phyloP scores from a whole-genome alignment of 2,329 filamentous ascomycete genomes.

The Stagonosporopsis chrysanthemi region DNA sequence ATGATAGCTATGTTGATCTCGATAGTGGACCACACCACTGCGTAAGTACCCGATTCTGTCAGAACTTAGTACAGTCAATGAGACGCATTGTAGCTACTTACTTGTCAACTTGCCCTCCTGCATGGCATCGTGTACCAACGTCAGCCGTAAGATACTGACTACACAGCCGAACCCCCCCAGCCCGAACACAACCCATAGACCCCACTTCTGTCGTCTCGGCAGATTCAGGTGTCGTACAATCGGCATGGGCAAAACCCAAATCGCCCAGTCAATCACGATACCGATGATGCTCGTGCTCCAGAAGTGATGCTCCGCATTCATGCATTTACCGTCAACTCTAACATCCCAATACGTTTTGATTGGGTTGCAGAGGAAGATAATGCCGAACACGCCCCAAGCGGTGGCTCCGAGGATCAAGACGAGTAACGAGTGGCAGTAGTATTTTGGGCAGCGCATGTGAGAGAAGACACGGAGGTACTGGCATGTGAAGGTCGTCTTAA shows the following conservation, averaged over 20 bases:
- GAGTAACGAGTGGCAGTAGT: constrained; percentile 28
- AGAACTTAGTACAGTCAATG: background rate
- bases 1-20: constrained; percentile 56
- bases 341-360: constrained; percentile 39
- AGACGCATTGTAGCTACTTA: constrained; percentile 18
- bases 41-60: constrained; percentile 49
- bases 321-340: constrained; percentile 29
- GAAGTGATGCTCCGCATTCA: constrained; percentile 35
- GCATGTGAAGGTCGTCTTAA: constrained; percentile 43
- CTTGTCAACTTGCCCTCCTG: constrained; percentile 31
- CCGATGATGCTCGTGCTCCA: constrained; percentile 37
- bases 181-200: constrained; percentile 45
- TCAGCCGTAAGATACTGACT: constrained; percentile 39
- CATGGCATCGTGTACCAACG: constrained; percentile 32
- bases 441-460: constrained; percentile 9
- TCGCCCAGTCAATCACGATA: constrained; percentile 39
- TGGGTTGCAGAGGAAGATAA: constrained; percentile 40
- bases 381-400: constrained; percentile 39
- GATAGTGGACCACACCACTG: constrained; percentile 51
- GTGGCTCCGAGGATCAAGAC: constrained; percentile 27
- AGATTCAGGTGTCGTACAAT: constrained; percentile 41
- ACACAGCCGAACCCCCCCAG: constrained; percentile 47
- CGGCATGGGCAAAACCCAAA: constrained; percentile 44
- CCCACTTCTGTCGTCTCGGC: constrained; percentile 42
- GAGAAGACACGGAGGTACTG: constrained; percentile 44